Base-by-base conservation (phyloP, 202 grass and related monocot genomes). In the Dendrocalamus latiflorus region DNA sequence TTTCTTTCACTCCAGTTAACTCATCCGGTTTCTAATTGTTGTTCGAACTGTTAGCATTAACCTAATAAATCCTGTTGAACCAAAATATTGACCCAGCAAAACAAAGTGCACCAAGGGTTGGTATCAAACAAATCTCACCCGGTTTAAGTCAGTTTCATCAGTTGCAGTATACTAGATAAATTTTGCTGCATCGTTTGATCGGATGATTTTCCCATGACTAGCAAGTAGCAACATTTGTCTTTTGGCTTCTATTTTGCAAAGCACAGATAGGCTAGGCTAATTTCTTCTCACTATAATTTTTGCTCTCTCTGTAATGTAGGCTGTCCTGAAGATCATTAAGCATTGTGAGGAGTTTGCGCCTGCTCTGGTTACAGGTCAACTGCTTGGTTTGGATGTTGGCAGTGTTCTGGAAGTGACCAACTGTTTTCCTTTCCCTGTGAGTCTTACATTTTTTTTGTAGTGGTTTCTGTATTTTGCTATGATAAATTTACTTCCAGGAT, bases 371-470 rank as follows among this genome's bases (percentile, higher is more conserved):
- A 99, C 96, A 54, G 93, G 96, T 8, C 96, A 99, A 90, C 84
- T 99, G 66, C 96, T 99, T 82, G 96, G 96, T 87, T 86, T 99
- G 87, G 93, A 99, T 84, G 93, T 96, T 77, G 96, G 96, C 7
- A 99, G 91, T 84, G 93, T 94, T 59, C 91, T 99, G 56, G 93
- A 99, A 95, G 93, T 99, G 41, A 96, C 96, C 24, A 99, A 99
- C 73, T 99, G 96, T 90, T 99, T 99, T 88, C 96, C 96, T 72
- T 95, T 99, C 69, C 96, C 96, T 55, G 96, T 81, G 68, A 82
- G 85, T 80, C 28, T 57, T 78, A n/a, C 78, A 73, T 82, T 1
- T 68, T 59, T 39, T 33, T 33, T 30, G 25, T 15, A 9, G 76
- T 41, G 25, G 6, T 54, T 48, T 68, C 3, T 65, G 24, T 14